A percentile compares a stretch with the other conserved stretches of the same genome.
Conservation (phyloP, 31 red algal species). For the Endocladia muricata region DNA sequence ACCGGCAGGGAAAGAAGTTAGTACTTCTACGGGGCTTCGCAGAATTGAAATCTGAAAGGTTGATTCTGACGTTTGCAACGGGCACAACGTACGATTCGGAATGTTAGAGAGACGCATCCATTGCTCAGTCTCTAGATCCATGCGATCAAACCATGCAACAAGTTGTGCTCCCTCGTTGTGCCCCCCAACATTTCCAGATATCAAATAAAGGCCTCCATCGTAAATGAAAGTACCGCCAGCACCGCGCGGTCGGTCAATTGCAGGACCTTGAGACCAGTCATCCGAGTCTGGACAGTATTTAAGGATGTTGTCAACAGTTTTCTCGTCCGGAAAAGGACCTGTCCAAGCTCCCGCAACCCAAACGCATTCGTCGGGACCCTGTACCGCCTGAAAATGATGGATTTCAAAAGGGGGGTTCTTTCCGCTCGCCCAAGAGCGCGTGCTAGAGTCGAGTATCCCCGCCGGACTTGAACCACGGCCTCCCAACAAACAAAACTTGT, state of each 20-base stretch:
- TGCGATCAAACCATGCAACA: constrained; percentile 60
- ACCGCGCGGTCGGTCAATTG: constrained; percentile 48
- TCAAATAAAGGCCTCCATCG: constrained; percentile 34
- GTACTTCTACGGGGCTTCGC: too few species aligned
- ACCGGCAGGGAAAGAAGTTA: not conserved
- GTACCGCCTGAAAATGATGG: constrained; percentile 68
- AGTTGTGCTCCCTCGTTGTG: constrained; percentile 38
- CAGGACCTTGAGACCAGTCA: constrained; percentile 43
- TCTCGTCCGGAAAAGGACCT: constrained; percentile 53
- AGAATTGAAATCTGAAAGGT: too few species aligned
- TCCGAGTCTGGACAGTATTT: constrained; percentile 57
- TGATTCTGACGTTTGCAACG: not conserved
- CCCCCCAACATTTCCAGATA: constrained; percentile 71
- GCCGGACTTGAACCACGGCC: constrained; percentile 37
- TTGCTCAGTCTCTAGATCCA: constrained; percentile 32
- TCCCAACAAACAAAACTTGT: constrained; percentile 57
- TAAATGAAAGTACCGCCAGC: constrained; percentile 43
- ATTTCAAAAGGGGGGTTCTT: constrained; percentile 48
- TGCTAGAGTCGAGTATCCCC: constrained; percentile 34
- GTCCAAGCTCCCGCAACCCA: constrained; percentile 74
- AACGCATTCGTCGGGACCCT: constrained; percentile 63
- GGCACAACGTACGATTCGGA: constrained; percentile 50
- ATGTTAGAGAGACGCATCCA: constrained; percentile 51
- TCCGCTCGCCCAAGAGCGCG: constrained; percentile 26
- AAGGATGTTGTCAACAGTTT: constrained; percentile 39